Percentiles rank a stretch among this genome's conserved stretches.
phyloP scores from a whole-genome alignment of 495 filamentous ascomycete species.

The Friedmanniomyces simplex region DNA sequence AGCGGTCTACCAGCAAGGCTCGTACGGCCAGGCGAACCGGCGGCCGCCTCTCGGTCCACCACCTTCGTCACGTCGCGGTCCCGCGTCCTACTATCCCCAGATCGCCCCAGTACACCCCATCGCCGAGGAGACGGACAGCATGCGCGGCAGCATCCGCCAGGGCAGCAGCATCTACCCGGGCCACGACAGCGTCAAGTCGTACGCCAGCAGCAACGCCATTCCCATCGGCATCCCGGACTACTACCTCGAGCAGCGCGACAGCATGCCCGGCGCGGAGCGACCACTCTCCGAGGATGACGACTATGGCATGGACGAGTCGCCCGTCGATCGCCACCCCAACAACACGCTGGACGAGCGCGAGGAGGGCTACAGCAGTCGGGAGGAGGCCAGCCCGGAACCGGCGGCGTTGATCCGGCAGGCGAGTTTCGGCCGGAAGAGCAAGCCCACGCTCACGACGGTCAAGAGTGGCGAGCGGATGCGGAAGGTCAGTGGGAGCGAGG shows the following conservation, averaged over 20 bases:
- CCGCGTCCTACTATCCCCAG: slow-evolving; percentile 61
- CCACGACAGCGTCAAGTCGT: slow-evolving; percentile 37
- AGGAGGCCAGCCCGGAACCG: slow-evolving; percentile 26
- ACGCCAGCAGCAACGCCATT: slow-evolving; percentile 72
- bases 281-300: background rate
- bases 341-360: background rate
- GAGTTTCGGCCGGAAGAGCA: slow-evolving; percentile 63
- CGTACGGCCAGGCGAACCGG: slow-evolving; percentile 36
- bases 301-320: background rate
- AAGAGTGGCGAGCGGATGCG: slow-evolving; percentile 30
- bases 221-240: slow-evolving; percentile 40
- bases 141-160: slow-evolving; percentile 37
- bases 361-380: background rate
- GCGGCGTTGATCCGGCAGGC: slow-evolving; percentile 61
- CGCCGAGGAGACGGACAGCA: slow-evolving; percentile 57
- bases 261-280: slow-evolving; percentile 37
- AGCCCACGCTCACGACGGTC: slow-evolving; percentile 60
- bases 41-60: slow-evolving; percentile 52
- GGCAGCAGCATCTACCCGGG: background rate
- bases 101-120: slow-evolving; percentile 79
- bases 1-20: slow-evolving; percentile 21
- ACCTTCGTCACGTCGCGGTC: slow-evolving; percentile 58
- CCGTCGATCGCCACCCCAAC: background rate
- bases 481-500: slow-evolving; percentile 1
- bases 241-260: slow-evolving; percentile 29